Conservation (phyloP, 352 stramenopile species). For the Pythium angustatum region DNA sequence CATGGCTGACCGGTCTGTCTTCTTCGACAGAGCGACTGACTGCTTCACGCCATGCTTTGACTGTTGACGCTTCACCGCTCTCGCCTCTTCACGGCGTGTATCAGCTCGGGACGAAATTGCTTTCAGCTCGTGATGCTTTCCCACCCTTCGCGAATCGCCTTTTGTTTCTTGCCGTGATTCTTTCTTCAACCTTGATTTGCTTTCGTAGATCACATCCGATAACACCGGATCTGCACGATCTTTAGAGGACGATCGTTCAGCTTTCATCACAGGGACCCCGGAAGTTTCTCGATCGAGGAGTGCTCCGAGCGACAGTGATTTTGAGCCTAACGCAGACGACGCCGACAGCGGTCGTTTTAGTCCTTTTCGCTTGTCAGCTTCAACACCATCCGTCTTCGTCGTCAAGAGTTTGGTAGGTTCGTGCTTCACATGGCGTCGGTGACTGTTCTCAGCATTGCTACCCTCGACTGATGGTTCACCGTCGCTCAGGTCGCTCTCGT, state of each 20-base stretch:
- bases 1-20: not conserved
- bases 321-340: slow-evolving; percentile 9
- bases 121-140: not conserved
- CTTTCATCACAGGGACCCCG: not conserved
- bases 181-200: too few relatives aligned
- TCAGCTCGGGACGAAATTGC: not conserved
- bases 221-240: too few relatives aligned
- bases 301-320: not conserved
- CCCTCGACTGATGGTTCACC: not conserved
- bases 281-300: slow-evolving; percentile 10
- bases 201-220: too few relatives aligned
- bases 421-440: not conserved
- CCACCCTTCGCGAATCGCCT: not conserved
- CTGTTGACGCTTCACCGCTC: not conserved
- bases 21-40: not conserved
- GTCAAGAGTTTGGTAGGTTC: not conserved
- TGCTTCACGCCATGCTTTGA: not conserved
- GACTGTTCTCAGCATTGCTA: not conserved
- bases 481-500: slow-evolving; percentile 7
- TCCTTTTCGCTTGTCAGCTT: slow-evolving; percentile 10
- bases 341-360: slow-evolving; percentile 17
- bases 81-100: not conserved
- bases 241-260: not conserved
- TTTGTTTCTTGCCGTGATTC: too few relatives aligned
- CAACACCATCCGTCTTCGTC: not conserved